Evolutionary conservation across 805 yeast genomes (phyloP).

Genomic region (Myxozyma kluyveri): DNA sequence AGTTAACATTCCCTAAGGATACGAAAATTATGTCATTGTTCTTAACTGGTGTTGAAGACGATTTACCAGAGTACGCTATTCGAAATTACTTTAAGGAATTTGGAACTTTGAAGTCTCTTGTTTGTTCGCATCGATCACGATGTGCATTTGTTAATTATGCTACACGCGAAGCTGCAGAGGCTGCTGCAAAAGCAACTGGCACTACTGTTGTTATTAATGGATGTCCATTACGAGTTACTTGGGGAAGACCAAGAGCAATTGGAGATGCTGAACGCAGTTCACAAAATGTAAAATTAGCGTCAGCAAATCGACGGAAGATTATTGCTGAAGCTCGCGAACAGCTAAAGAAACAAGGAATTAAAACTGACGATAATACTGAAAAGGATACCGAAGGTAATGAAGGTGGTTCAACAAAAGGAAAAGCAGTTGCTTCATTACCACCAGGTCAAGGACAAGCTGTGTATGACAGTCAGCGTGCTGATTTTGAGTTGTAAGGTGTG

Average conservation of each 20-base stretch:
- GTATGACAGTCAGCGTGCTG: constrained; percentile 25
- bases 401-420: not conserved
- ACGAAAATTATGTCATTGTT: constrained; percentile 57
- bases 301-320: constrained; percentile 25
- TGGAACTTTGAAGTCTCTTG: constrained; percentile 51
- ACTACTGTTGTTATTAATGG: constrained; percentile 24
- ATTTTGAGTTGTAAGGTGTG: constrained; percentile 21
- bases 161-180: constrained; percentile 52
- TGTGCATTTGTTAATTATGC: constrained; percentile 63
- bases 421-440: constrained; percentile 9
- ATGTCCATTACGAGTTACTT: constrained; percentile 30
- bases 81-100: constrained; percentile 48
- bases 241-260: constrained; percentile 34
- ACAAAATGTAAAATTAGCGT: constrained; percentile 24
- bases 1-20: constrained; percentile 42
- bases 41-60: constrained; percentile 68
- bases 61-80: constrained; percentile 62
- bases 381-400: not conserved
- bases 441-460: constrained; percentile 20
- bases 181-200: constrained; percentile 35
- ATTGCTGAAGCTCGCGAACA: constrained; percentile 21
- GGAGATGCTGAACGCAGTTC: constrained; percentile 24
- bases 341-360: not conserved
- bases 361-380: not conserved
- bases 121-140: constrained; percentile 55